Percentiles rank a stretch among this genome's conserved stretches.
These are phyloP conservation scores for Pseudocercospora fijiensis DNA, from an alignment of 2,329 filamentous ascomycete species.

Conservation along the genomic window DNA sequence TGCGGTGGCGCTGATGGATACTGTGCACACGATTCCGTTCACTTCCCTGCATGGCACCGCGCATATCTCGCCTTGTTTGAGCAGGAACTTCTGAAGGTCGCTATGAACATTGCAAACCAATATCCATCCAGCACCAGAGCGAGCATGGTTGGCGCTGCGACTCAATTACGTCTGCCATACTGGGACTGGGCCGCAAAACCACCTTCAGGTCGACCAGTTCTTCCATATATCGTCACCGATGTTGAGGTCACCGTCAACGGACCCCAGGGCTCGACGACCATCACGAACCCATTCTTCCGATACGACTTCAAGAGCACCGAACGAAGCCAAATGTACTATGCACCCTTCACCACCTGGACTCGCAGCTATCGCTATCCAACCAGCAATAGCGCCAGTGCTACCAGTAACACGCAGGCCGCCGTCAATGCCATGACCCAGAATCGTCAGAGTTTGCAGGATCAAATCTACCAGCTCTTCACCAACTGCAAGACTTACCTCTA, in stretches of 20 bases:
- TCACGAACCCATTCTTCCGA: conserved; percentile 34
- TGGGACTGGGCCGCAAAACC: conserved; percentile 33
- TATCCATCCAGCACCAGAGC: conserved; percentile 18
- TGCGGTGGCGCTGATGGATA: conserved; percentile 30
- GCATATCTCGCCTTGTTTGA: conserved; percentile 33
- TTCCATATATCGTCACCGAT: conserved; percentile 29
- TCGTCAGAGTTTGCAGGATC: conserved; percentile 28
- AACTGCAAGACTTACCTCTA: conserved; percentile 28
- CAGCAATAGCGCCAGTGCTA: conserved; percentile 23
- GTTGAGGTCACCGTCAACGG: conserved; percentile 26
- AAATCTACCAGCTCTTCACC: conserved; percentile 32
- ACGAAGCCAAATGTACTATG: conserved; percentile 23
- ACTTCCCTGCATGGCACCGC: conserved; percentile 34
- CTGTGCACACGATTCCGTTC: conserved; percentile 31
- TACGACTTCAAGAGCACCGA: conserved; percentile 28
- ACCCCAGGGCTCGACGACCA: conserved; percentile 24
- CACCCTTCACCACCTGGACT: conserved; percentile 27
- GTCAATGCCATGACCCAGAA: conserved; percentile 23
- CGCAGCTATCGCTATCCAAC: conserved; percentile 30
- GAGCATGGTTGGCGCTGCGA: conserved; percentile 26
- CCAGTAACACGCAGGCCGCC: conserved; percentile 19
- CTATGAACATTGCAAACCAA: conserved; percentile 21
- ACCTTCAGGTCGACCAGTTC: conserved; percentile 11
- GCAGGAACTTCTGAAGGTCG: conserved; percentile 30
- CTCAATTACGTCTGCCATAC: conserved; percentile 31